Base-by-base conservation (phyloP, 768 basidiomycete genomes). In the Pleurotus citrinopileatus region DNA sequence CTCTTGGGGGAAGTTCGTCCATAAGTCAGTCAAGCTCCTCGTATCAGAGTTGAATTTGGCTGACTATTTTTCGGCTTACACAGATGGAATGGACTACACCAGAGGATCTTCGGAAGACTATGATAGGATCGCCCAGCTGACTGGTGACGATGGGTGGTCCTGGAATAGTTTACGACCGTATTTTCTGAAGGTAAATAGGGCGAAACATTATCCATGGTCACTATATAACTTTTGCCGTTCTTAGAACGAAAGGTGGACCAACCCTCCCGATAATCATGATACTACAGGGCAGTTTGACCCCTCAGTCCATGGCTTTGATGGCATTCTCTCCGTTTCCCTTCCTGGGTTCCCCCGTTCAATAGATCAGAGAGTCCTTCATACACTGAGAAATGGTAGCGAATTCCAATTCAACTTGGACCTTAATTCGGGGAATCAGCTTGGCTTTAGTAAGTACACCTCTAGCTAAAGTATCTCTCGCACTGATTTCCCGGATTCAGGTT, bases 371-470 rank as follows among this genome's bases (percentile, higher is more conserved):
- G 63, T 68, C 17, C 28, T 71, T 13, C 43, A 59, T 34, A 62
- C 69, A 1, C 59, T 66, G 3, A n/a, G 55, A 12, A 55, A 67
- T 36, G 40, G 59, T 1, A 37, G 53, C 2, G 57, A 63, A 15
- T 73, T 70, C 45, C 67, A 68, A 1, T 73, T 63, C 58, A 70
- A 67, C 40, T 10, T 59, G 17, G 73, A 74, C 55, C 61, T 64
- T 51, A 72, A 73, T 56, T 61, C 62, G 10, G 73, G 73, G 1
- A 48, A 55, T 19, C 59, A 59, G 1, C 42, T 70, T 3, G 71
- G 71, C 13, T 27, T 70, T 19, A 61, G 70, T 69, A 43, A 26
- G 51, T 6, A 5, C 8, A 17, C 20, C n/a, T 36, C 15, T 13
- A 17, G 36, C 13, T 36, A 3, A 5, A 6, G 17, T n/a, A 42